These are phyloP conservation scores for Cladophialophora psammophila DNA, from an alignment of 2,329 filamentous ascomycete genomes.

Conservation along the genomic window DNA sequence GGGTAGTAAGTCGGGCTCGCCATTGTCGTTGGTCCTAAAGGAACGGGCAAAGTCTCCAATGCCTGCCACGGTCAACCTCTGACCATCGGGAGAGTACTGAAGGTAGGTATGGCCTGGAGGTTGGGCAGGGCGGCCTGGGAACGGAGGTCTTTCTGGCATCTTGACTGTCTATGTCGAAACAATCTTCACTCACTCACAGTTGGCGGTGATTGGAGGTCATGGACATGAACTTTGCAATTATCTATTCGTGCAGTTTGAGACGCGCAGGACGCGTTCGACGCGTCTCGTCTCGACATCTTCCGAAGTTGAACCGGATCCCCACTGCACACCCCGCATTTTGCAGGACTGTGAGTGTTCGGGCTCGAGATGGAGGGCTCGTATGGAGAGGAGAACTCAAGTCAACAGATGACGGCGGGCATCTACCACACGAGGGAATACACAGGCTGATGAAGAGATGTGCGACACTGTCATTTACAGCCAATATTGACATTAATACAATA, in stretches of 20 bases:
- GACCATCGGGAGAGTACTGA: constrained; percentile 87
- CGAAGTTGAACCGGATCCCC: constrained; percentile 12
- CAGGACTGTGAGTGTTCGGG: background rate
- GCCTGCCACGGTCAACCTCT: constrained; percentile 86
- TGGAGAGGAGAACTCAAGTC: too few relatives aligned
- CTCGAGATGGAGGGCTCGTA: background rate
- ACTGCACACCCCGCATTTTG: background rate
- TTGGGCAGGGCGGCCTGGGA: constrained; percentile 52
- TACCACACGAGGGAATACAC: background rate
- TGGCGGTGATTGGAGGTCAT: background rate
- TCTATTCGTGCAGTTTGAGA: background rate
- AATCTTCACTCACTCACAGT: background rate
- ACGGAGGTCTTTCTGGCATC: constrained; percentile 41
- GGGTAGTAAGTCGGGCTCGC: constrained; percentile 90
- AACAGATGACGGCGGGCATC: background rate
- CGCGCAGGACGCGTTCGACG: constrained; percentile 9
- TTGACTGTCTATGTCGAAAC: constrained; percentile 7
- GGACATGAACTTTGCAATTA: background rate
- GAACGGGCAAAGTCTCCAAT: constrained; percentile 93
- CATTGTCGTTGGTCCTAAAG: constrained; percentile 89
- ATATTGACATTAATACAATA: background rate
- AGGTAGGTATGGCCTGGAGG: constrained; percentile 86
- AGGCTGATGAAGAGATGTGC: background rate
- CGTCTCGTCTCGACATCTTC: background rate
- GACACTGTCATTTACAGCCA: background rate